phyloP scores from a whole-genome alignment of 257 asterid species.

The Salvia miltiorrhiza region DNA sequence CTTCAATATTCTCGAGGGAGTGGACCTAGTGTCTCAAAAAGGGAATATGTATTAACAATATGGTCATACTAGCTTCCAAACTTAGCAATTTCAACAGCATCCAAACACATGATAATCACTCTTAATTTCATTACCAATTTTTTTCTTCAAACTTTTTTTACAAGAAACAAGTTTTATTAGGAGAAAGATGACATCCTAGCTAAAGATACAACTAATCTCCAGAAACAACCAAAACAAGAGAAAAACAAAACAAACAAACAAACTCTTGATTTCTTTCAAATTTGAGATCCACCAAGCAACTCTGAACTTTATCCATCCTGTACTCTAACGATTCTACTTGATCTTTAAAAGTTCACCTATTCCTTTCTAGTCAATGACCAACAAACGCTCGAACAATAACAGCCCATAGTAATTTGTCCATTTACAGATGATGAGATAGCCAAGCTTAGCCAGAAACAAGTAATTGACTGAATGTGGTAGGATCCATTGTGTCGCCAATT shows the following conservation, averaged over 20 bases:
- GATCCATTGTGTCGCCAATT: not conserved
- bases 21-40: slow-evolving; percentile 70
- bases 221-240: not conserved
- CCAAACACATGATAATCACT: slow-evolving; percentile 2
- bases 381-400: not conserved
- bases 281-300: not conserved
- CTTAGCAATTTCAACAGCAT: too few species aligned
- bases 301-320: not conserved
- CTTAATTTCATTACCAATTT: not conserved
- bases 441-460: not conserved
- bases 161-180: not conserved
- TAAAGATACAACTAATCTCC: not conserved
- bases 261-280: not conserved
- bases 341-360: not conserved
- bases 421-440: not conserved
- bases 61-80: too few species aligned
- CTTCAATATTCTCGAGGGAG: slow-evolving; percentile 71
- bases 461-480: not conserved
- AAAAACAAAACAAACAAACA: not conserved
- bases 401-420: not conserved
- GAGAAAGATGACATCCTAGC: not conserved
- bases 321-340: not conserved
- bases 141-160: not conserved
- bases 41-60: slow-evolving; percentile 22
- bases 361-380: not conserved